Evolutionary conservation across 768 basidiomycete species (phyloP).

Genomic region (Suillus subaureus): DNA sequence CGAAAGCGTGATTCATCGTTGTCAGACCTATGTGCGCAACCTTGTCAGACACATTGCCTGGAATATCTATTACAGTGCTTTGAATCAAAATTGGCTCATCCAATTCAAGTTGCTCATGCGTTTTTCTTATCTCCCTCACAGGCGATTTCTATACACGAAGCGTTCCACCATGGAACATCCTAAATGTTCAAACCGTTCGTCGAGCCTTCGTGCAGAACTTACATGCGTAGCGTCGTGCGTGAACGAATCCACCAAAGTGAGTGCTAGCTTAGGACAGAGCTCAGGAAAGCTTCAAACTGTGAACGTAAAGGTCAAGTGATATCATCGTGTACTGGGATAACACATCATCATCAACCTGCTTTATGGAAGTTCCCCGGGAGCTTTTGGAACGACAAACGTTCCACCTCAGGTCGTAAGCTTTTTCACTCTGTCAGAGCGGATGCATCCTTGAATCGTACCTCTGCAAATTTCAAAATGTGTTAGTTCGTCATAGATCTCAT

Average conservation of each 20-base stretch:
- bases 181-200: not conserved
- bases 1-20: no score
- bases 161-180: not conserved
- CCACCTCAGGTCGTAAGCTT: not conserved
- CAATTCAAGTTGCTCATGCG: not conserved
- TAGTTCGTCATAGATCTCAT: not conserved
- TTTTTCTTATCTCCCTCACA: not conserved
- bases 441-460: not conserved
- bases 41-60: no score
- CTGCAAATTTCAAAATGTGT: not conserved
- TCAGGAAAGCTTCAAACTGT: not conserved
- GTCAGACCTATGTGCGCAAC: no score
- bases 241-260: no score
- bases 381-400: not conserved
- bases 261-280: no score
- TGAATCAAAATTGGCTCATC: not conserved
- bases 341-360: conserved; percentile 16
- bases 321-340: conserved; percentile 11
- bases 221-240: no score
- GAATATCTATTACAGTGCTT: not conserved
- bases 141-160: not conserved
- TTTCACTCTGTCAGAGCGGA: not conserved
- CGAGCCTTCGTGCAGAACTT: not conserved
- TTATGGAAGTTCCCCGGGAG: conserved; percentile 2
- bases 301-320: conserved; percentile 6